Base-by-base conservation (phyloP, 176 grass and related monocot species). In the Eremochloa ophiuroides region DNA sequence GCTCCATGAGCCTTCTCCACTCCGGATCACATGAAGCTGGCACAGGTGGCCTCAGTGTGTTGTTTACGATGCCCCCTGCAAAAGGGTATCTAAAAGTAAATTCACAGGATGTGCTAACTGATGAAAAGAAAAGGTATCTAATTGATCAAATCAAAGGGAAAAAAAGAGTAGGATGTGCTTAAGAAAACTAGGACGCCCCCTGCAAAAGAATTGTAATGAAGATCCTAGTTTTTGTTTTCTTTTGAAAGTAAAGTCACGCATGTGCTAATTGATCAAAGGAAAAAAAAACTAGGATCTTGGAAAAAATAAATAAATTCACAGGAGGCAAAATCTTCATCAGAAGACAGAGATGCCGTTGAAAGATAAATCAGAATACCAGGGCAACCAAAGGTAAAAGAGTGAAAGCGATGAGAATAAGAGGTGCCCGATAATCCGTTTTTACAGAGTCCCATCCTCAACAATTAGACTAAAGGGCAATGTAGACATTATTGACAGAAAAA, bases 1-100 rank as follows among this genome's bases (percentile, higher is more conserved):
- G 85, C 79, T 95, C 93, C 93, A 95, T 95, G 34, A 95, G 87
- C 42, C 79, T 83, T 71, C 83, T 95, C 93, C 93, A 95, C 22
- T 89, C 93, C 3, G 75, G 58, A 58, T 95, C 93, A 38, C 93
- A 95, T n/a, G 65, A 78, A 6, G 82, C n/a, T 22, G 93, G 93
- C 9, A 95, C 93, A 38, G 64, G 82, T 62, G 93, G 93, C 64
- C 93, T 81, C 60, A 95, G 65, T 76, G 89, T 90, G 78, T 95
- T 92, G 82, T 95, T 95, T 73, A 95, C 93, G 64, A 95, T 95
- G 7, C 93, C 93, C 62, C 93, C 93, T 95, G 82, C 38, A 59
- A 42, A 22, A 67, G 1, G 22, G 65, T 29, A 66, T 81, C 75
- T 67, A 81, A 62, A 22, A 73, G 13, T 11, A 62, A 22, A 73